These are phyloP conservation scores for Crithidia brevicula DNA, from an alignment of 208 protist genomes.

Conservation along the genomic window DNA sequence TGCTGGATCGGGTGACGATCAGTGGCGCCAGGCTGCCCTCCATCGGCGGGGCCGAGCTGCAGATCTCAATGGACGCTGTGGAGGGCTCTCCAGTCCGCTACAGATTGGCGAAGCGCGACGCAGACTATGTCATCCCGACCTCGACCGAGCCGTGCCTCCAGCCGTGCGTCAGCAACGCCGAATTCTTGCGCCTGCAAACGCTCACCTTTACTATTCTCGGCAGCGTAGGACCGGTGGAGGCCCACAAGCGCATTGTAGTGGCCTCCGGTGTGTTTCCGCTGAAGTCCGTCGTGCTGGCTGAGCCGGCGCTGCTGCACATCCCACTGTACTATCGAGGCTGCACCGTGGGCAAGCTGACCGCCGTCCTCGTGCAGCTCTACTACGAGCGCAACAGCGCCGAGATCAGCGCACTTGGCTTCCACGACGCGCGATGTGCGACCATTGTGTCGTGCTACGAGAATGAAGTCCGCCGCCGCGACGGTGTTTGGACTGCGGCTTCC, in stretches of 20 bases:
- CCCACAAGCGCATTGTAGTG: conserved; percentile 38
- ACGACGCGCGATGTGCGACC: conserved; percentile 32
- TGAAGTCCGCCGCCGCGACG: conserved; percentile 33
- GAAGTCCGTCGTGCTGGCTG: conserved; percentile 53
- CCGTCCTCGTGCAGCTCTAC: conserved; percentile 40
- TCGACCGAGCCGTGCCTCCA: conserved; percentile 36
- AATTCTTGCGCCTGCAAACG: conserved; percentile 66
- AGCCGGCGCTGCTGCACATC: conserved; percentile 40
- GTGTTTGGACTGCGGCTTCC: conserved; percentile 42
- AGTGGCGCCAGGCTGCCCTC: conserved; percentile 38
- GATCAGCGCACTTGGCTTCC: conserved; percentile 40
- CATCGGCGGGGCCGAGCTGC: conserved; percentile 38
- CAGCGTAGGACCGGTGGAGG: conserved; percentile 23
- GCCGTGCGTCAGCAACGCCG: conserved; percentile 52
- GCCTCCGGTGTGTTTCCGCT: conserved; percentile 61
- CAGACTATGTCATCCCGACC: conserved; percentile 34
- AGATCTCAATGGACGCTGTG: conserved; percentile 51
- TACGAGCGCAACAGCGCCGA: conserved; percentile 58
- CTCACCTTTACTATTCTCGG: conserved; percentile 59
- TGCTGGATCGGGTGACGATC: conserved; percentile 49
- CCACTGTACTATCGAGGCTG: conserved; percentile 63
- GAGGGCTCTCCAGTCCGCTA: conserved; percentile 42
- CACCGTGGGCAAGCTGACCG: conserved; percentile 48
- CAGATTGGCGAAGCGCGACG: conserved; percentile 21
- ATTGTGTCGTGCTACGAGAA: conserved; percentile 72